These are phyloP conservation scores for Trichoderma oligosporum DNA, from an alignment of 2,329 filamentous ascomycete genomes.

Conservation along the genomic window DNA sequence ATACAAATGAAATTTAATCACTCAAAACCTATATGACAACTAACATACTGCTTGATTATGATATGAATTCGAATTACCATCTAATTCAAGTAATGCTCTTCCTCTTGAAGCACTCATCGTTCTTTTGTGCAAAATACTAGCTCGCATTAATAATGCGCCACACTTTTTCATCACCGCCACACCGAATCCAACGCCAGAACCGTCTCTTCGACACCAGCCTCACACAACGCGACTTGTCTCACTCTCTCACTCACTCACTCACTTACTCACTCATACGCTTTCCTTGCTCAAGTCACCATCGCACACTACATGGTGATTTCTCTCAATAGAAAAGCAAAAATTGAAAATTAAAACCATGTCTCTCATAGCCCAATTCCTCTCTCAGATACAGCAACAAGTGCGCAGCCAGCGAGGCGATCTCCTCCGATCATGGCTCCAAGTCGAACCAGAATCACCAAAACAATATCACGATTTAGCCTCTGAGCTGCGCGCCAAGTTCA, in stretches of 20 bases:
- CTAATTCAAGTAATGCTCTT: too few species aligned
- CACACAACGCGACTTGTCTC: slow-evolving; percentile 9
- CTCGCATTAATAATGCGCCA: slow-evolving; percentile 2
- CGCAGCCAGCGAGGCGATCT: slow-evolving; percentile 59
- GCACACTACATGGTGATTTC: background rate
- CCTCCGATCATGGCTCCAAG: slow-evolving; percentile 66
- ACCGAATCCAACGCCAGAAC: background rate
- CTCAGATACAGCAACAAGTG: slow-evolving; percentile 55
- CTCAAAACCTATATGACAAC: too few species aligned
- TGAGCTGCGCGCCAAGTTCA: slow-evolving; percentile 61
- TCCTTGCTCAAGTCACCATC: background rate
- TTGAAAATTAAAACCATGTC: slow-evolving; percentile 57
- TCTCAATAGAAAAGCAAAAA: too few species aligned
- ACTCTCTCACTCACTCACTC: slow-evolving; percentile 18
- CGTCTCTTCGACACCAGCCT: slow-evolving; percentile 5
- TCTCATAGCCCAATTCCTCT: slow-evolving; percentile 65
- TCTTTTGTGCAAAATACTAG: too few species aligned
- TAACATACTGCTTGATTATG: too few species aligned
- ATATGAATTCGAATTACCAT: too few species aligned
- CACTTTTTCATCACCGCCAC: background rate
- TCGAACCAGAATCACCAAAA: slow-evolving; percentile 66
- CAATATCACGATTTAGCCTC: slow-evolving; percentile 64
- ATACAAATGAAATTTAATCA: too few species aligned
- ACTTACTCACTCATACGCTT: slow-evolving; percentile 10
- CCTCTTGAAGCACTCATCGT: too few species aligned